phyloP scores from a whole-genome alignment of 2,329 filamentous ascomycete species.

The Diaporthe sp. region DNA sequence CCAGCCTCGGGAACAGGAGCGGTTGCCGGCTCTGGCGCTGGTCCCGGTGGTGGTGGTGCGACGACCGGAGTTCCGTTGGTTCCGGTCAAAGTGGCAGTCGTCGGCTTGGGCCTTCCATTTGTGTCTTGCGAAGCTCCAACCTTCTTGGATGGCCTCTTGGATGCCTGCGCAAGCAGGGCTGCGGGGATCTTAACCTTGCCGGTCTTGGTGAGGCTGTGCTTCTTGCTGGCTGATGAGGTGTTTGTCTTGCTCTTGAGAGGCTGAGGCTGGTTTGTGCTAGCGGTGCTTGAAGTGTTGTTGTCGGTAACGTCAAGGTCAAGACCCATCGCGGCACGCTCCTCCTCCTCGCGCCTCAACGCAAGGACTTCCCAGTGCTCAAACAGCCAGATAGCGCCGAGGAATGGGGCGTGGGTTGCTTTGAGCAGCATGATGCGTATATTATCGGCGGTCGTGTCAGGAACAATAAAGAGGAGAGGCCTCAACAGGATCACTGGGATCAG shows the following conservation, averaged over 20 bases:
- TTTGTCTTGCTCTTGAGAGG: background rate
- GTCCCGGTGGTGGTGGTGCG: background rate
- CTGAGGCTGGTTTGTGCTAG: background rate
- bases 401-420: constrained; percentile 28
- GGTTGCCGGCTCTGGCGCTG: background rate
- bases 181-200: constrained; percentile 14
- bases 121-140: background rate
- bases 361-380: constrained; percentile 31
- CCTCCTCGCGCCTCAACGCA: constrained; percentile 18
- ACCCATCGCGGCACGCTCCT: background rate
- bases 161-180: constrained; percentile 21
- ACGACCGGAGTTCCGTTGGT: background rate
- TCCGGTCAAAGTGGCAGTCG: background rate
- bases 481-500: constrained; percentile 32
- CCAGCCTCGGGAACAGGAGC: background rate
- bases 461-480: constrained; percentile 15
- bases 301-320: constrained; percentile 5
- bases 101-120: background rate
- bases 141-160: constrained; percentile 29
- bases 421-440: constrained; percentile 32
- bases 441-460: constrained; percentile 2
- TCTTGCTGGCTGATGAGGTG: constrained; percentile 7
- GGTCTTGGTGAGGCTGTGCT: constrained; percentile 28
- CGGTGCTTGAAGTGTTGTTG: background rate
- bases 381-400: constrained; percentile 28